phyloP scores from a whole-genome alignment of 2,329 filamentous ascomycete species.

The Xylariales sp. region DNA sequence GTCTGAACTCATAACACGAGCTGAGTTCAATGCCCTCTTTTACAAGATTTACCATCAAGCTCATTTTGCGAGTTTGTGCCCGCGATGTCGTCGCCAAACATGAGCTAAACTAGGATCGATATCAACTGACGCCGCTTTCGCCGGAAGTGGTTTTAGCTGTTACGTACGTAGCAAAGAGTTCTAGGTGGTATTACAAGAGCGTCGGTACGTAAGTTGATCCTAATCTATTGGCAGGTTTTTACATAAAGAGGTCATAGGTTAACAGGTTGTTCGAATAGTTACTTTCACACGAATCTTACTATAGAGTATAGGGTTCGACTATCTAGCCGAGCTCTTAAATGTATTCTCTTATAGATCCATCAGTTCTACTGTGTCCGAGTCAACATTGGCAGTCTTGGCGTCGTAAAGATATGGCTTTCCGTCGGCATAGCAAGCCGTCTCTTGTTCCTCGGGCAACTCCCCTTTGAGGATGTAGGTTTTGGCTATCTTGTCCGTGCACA shows the following conservation, averaged over 20 bases:
- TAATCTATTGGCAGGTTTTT: no score
- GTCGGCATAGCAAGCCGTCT: slow-evolving; percentile 60
- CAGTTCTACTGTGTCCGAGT: slow-evolving; percentile 23
- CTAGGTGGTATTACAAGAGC: no score
- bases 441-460: slow-evolving; percentile 53
- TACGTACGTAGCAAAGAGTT: no score
- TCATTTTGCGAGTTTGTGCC: slow-evolving; percentile 54
- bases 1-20: slow-evolving; percentile 41
- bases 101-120: slow-evolving; percentile 52
- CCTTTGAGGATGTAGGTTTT: slow-evolving; percentile 57
- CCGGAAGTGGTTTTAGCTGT: no score
- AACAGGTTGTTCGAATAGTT: no score
- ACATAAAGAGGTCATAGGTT: no score
- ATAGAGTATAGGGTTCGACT: slow-evolving; percentile 29
- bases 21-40: neutral
- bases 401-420: slow-evolving; percentile 61
- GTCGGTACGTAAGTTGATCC: no score
- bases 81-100: slow-evolving; percentile 57
- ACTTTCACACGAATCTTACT: no score
- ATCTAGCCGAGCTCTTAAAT: slow-evolving; percentile 37
- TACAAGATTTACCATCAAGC: slow-evolving; percentile 48
- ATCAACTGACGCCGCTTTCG: no score
- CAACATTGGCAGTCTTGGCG: slow-evolving; percentile 36
- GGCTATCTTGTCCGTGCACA: slow-evolving; percentile 58
- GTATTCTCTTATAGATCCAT: slow-evolving; percentile 44